Evolutionary conservation across 2,329 filamentous ascomycete genomes (phyloP), one percentile per base, ranked within the genome.

Genomic region (Diaporthe amygdali): DNA sequence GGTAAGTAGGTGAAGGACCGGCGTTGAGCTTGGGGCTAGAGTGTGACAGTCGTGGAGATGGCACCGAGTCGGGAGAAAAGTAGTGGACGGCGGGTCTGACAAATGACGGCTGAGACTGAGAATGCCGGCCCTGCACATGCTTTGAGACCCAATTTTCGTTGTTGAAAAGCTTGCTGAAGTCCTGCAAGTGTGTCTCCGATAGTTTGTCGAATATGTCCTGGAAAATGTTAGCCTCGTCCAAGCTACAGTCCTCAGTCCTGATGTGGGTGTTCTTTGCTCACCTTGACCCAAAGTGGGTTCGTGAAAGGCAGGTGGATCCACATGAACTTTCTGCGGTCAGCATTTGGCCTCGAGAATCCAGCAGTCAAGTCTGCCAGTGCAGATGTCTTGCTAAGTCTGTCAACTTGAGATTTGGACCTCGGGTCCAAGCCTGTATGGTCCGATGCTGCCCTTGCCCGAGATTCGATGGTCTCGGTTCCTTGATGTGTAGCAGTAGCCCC

Each of bases 281-380:
- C 87, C 81, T 87, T 88, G 2, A 89, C 88, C 88, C 88, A 90
- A 0, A 85, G 82, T 0, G 88, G 87, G 66, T 90, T 89, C 10
- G 87, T 90, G 34, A 85, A 89, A 0, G 88, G 86, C 22, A 88
- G 74, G 77, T 90, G 88, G 56, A 90, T 84, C 88, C 88, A 90
- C 74, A 87, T 84, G 74, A 89, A 89, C 76, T 86, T 88, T 30
- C 85, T 82, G 69, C 76, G 76, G 2, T 75, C 72, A 2, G 81
- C 79, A 59, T 82, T 77, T 0, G 83, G 83, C 32, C 83, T 76
- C 5, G 82, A 83, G 73, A 84, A 84, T 0, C 82, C 83, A 1
- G 82, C 82, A 0, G 79, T 77, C 46, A 79, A 71, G 37, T 82
- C 80, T 17, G 79, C 76, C 4, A 80, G 63, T 7, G 75, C 74